Percentiles rank a stretch among this genome's conserved stretches.
Evolutionary conservation across 352 stramenopile genomes (phyloP).

Genomic region (Blastocystis hominis): DNA sequence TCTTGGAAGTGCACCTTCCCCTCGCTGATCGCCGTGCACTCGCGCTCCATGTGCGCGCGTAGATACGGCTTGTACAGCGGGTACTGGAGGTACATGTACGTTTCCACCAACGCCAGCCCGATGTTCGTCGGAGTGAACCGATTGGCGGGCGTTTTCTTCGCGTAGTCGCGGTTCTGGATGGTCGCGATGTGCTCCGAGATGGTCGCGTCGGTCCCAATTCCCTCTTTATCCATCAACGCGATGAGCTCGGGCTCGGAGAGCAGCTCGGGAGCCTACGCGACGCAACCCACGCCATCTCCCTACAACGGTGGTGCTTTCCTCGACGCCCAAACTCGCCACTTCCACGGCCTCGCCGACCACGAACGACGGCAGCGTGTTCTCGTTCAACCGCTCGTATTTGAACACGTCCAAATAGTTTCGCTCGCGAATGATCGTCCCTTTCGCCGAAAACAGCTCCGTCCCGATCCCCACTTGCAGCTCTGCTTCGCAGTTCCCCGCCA

Average conservation of each 20-base stretch:
- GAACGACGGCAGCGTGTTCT: constrained; percentile 68
- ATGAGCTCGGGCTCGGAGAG: constrained; percentile 84
- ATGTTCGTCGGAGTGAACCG: constrained; percentile 82
- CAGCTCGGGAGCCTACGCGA: constrained; percentile 70
- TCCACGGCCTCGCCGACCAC: constrained; percentile 40
- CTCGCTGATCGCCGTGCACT: constrained; percentile 75
- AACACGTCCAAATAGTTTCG: constrained; percentile 87
- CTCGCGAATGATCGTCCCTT: constrained; percentile 78
- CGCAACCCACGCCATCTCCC: constrained; percentile 59
- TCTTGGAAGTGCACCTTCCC: constrained; percentile 70
- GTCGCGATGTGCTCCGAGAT: constrained; percentile 96
- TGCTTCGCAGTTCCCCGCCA: neutral
- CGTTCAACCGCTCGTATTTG: constrained; percentile 82
- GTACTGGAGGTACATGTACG: constrained; percentile 82
- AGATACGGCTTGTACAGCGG: constrained; percentile 87
- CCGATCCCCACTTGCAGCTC: constrained; percentile 63
- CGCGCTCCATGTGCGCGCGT: constrained; percentile 80
- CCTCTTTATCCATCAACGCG: constrained; percentile 82
- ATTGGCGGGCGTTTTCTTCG: constrained; percentile 80
- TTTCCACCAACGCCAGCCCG: constrained; percentile 76
- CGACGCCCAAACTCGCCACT: neutral
- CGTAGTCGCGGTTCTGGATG: constrained; percentile 92
- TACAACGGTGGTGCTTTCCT: constrained; percentile 36
- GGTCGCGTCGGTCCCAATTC: constrained; percentile 85
- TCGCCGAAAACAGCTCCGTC: constrained; percentile 74